Evolutionary conservation across 148 eudicot genomes (phyloP).

Genomic region (Rhododendron williamsianum): DNA sequence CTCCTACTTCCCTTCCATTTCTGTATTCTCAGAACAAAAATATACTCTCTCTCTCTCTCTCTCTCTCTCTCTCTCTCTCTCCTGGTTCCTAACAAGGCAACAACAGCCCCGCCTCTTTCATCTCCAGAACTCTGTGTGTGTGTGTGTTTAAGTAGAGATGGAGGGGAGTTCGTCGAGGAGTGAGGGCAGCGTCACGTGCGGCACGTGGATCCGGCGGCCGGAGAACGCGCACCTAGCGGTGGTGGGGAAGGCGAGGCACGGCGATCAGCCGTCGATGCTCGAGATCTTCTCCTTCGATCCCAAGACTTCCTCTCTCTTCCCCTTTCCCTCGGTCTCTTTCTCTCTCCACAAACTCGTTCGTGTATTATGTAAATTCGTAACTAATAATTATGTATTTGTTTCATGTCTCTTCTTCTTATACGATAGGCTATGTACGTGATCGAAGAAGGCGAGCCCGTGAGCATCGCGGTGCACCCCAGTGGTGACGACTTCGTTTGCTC

Average conservation of each 20-base stretch:
- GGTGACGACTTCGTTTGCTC: constrained; percentile 83
- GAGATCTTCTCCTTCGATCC: constrained; percentile 65
- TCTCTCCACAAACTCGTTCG: neutral
- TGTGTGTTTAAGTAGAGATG: constrained; percentile 9
- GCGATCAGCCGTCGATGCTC: constrained; percentile 38
- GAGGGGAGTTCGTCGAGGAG: constrained; percentile 26
- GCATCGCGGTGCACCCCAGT: constrained; percentile 75
- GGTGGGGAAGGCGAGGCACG: constrained; percentile 41
- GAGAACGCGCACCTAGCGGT: constrained; percentile 71
- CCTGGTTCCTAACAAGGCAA: too few relatives aligned
- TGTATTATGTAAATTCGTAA: neutral
- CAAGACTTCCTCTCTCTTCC: constrained; percentile 46
- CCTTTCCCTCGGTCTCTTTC: constrained; percentile 56
- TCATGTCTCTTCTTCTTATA: neutral
- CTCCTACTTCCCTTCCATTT: neutral
- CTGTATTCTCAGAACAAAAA: neutral
- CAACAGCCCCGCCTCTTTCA: neutral
- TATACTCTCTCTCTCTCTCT: neutral
- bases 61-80: neutral
- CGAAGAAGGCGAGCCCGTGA: constrained; percentile 63
- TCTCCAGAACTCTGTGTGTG: neutral
- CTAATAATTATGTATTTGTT: neutral
- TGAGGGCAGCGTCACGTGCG: constrained; percentile 52
- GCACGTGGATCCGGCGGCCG: constrained; percentile 82
- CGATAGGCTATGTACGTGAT: constrained; percentile 47